A percentile compares a stretch with the other conserved stretches of the same genome.
phyloP scores from a whole-genome alignment of 345 rosid species.

The Draba incana region DNA sequence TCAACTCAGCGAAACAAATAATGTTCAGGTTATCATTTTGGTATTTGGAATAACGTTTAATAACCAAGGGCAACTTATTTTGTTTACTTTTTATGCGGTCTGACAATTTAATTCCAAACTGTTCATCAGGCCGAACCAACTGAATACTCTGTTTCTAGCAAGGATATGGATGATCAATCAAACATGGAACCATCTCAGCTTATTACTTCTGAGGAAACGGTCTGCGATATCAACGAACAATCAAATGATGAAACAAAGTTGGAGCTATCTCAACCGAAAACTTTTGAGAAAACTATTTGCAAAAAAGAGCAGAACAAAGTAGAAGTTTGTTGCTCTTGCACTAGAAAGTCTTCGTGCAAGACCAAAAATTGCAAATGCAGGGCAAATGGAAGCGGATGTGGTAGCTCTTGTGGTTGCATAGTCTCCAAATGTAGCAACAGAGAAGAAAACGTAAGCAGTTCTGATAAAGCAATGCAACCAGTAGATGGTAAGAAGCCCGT shows the following conservation, averaged over 20 bases:
- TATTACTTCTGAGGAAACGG: conserved; percentile 45
- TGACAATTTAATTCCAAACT: conserved; percentile 23
- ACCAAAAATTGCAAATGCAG: conserved; percentile 78
- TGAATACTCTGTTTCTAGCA: conserved; percentile 51
- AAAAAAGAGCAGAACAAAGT: conserved; percentile 38
- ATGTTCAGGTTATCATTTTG: conserved; percentile 44
- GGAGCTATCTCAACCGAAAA: conserved; percentile 41
- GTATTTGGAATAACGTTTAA: neutral
- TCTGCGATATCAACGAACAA: conserved; percentile 8
- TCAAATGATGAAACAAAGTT: neutral
- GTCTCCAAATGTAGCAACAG: conserved; percentile 72
- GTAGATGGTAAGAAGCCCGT: conserved; percentile 37
- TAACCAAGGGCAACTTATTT: neutral
- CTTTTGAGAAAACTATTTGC: conserved; percentile 42
- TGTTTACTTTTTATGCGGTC: neutral
- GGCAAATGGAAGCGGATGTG: conserved; percentile 62
- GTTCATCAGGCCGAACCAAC: conserved; percentile 48
- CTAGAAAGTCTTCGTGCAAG: conserved; percentile 75
- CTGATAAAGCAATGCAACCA: conserved; percentile 13
- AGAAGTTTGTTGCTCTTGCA: conserved; percentile 74
- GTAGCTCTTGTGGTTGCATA: conserved; percentile 71
- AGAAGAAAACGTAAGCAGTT: conserved; percentile 26
- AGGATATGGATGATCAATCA: conserved; percentile 38
- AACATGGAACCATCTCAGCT: conserved; percentile 31
- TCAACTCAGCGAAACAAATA: conserved; percentile 49